Evolutionary conservation across 306 rosid species (phyloP).

Genomic region (Lathyrus aphaca): DNA sequence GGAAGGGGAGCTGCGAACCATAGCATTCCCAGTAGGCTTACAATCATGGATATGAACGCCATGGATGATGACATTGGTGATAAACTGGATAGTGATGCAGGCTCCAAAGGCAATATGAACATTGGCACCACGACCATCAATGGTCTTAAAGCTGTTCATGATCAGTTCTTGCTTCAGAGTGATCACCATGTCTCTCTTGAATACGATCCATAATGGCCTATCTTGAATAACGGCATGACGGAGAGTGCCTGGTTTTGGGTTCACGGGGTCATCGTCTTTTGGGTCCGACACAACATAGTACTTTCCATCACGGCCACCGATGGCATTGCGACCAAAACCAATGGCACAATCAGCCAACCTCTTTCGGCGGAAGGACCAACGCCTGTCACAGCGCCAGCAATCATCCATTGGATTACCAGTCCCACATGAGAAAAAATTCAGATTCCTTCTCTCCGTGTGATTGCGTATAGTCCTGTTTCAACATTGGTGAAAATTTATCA

Average conservation of each 20-base stretch:
- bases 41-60: constrained; percentile 88
- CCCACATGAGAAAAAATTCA: constrained; percentile 83
- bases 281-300: constrained; percentile 76
- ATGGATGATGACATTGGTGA: constrained; percentile 86
- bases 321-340: constrained; percentile 89
- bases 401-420: constrained; percentile 94
- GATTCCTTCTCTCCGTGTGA: constrained; percentile 66
- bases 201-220: constrained; percentile 87
- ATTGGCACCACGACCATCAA: constrained; percentile 82
- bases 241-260: constrained; percentile 83
- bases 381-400: constrained; percentile 93
- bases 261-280: constrained; percentile 66
- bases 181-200: constrained; percentile 96
- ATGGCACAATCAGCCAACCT: constrained; percentile 75
- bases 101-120: constrained; percentile 94
- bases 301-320: constrained; percentile 86
- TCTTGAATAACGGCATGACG: constrained; percentile 94
- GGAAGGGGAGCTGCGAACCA: constrained; percentile 92
- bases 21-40: constrained; percentile 87
- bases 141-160: constrained; percentile 97
- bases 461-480: constrained; percentile 69
- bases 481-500: not conserved
- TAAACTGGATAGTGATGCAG: constrained; percentile 82
- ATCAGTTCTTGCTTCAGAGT: constrained; percentile 84
- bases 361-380: constrained; percentile 74